A percentile compares a stretch with the other conserved stretches of the same genome.
phyloP scores from a whole-genome alignment of 352 stramenopile species.

The Globisporangium heterothallicum region DNA sequence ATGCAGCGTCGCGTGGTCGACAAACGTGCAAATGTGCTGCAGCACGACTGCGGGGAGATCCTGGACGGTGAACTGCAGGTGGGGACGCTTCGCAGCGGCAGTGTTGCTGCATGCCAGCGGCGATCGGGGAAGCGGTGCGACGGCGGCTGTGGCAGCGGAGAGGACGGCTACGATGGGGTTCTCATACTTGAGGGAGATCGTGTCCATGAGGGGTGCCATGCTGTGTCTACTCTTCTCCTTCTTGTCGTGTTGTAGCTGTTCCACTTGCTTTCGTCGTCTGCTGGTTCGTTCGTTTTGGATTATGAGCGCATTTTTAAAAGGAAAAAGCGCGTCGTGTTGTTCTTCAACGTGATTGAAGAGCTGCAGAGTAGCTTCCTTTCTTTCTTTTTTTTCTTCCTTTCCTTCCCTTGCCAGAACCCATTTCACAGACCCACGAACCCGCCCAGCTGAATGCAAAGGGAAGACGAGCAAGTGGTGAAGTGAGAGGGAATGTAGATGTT shows the following conservation, averaged over 20 bases:
- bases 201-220: constrained; percentile 16
- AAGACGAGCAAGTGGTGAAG: no score
- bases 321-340: no score
- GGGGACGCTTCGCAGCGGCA: neutral
- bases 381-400: no score
- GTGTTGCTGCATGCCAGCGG: neutral
- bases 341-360: no score
- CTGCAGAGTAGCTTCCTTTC: no score
- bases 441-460: no score
- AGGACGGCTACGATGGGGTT: neutral
- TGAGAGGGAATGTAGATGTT: no score
- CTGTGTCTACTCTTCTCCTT: neutral
- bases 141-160: neutral
- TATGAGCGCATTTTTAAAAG: no score
- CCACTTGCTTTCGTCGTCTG: no score
- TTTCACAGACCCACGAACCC: no score
- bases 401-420: no score
- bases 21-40: constrained; percentile 43
- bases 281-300: no score
- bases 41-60: constrained; percentile 43
- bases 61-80: constrained; percentile 5
- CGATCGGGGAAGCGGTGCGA: constrained; percentile 9
- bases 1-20: constrained; percentile 54
- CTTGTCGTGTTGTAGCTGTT: neutral
- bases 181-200: constrained; percentile 12